Evolutionary conservation across 2,329 filamentous ascomycete species (phyloP), one percentile per base, ranked within the genome.

Genomic region (Biscogniauxia mediterranea): DNA sequence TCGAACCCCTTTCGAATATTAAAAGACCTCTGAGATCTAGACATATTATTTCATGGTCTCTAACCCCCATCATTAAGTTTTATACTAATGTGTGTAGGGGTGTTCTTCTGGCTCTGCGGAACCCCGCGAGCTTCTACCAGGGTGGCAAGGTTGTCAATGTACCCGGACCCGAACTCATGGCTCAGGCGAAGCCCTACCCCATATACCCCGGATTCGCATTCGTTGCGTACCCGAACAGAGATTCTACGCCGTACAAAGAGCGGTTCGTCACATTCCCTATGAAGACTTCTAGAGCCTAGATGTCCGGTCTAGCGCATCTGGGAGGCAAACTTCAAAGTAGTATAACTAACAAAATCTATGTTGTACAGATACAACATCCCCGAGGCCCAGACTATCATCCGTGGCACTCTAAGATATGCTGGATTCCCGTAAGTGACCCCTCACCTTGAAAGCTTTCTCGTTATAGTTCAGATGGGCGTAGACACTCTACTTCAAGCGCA

Each of bases 171-270:
- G 90, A 93, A 51, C 83, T 97, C 64, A 98, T 97, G 94, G 88
- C 81, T 64, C 86, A 85, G 55, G 92, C 93, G 50, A 94, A 96
- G 83, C 91, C 92, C 55, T 97, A 96, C 84, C 87, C 85, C 78
- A 95, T 95, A 80, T 96, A 93, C 81, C 91, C 91, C 38, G 64
- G 67, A 62, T 97, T 88, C 76, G 89, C 90, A 56, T 94, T 96
- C 70, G 93, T 97, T 68, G 92, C 90, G 51, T 98, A 98, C 80
- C 90, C 91, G 61, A 98, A 98, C 86, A 85, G 93, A 69, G 93
- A 98, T 79, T 93, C 89, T 20, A 95, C 91, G 17, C 83, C 85
- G 8, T 98, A 95, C 86, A 89, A 87, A 74, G 89, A 96, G 83
- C 87, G 53, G 28, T 58, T 32, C 28, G 28, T 32, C 28, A 32